phyloP scores from a whole-genome alignment of 768 basidiomycete species.

The Botryobasidium botryosum region DNA sequence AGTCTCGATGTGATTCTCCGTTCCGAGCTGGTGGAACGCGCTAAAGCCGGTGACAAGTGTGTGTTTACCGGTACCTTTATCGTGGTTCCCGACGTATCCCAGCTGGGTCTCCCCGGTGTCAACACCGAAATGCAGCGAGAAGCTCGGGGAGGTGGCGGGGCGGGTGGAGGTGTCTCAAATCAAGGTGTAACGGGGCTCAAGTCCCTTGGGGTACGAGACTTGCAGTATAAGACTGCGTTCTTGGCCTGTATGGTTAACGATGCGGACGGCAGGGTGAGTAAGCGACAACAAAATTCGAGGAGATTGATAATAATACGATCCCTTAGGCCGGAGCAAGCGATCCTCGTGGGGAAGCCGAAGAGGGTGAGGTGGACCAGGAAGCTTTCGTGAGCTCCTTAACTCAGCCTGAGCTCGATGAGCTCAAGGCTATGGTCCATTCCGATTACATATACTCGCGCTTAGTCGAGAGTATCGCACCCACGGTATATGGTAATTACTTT shows the following conservation, averaged over 20 bases:
- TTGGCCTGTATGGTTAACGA: conserved; percentile 95
- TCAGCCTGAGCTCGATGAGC: conserved; percentile 86
- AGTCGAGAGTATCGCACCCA: conserved; percentile 90
- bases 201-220: conserved; percentile 80
- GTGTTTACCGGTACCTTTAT: conserved; percentile 97
- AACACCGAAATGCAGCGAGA: conserved; percentile 86
- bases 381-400: conserved; percentile 82
- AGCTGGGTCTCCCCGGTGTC: conserved; percentile 87
- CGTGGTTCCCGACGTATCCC: conserved; percentile 95
- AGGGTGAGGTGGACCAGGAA: conserved; percentile 53
- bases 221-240: conserved; percentile 98
- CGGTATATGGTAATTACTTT: conserved; percentile 52
- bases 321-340: conserved; percentile 57
- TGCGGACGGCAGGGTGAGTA: conserved; percentile 68
- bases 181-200: conserved; percentile 88
- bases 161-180: conserved; percentile 29
- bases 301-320: neutral
- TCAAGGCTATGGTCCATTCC: conserved; percentile 83
- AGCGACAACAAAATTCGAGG: neutral
- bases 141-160: conserved; percentile 41
- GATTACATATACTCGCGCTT: conserved; percentile 90
- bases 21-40: conserved; percentile 91
- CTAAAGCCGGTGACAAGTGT: conserved; percentile 97
- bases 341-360: conserved; percentile 76
- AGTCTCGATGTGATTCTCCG: conserved; percentile 92